Evolutionary conservation across 768 basidiomycete genomes (phyloP).

Genomic region (Tricholoma hemisulphureum): DNA sequence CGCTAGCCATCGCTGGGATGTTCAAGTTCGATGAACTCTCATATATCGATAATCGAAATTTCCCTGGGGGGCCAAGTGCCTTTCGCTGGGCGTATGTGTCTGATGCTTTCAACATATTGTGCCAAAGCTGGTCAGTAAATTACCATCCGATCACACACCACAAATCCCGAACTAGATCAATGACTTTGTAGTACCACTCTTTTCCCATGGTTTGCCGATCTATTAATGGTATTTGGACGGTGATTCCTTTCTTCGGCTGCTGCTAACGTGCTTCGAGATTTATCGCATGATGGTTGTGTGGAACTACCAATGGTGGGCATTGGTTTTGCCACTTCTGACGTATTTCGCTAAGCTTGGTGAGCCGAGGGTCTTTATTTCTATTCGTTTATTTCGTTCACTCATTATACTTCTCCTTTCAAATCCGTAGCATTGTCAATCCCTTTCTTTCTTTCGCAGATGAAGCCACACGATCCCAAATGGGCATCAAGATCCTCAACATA

Average conservation of each 20-base stretch:
- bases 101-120: constrained; percentile 30
- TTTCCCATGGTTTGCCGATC: constrained; percentile 36
- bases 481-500: constrained; percentile 10
- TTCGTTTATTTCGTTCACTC: background rate
- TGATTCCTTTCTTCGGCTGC: background rate
- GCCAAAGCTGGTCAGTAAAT: constrained; percentile 31
- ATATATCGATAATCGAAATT: constrained; percentile 26
- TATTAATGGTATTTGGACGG: constrained; percentile 29
- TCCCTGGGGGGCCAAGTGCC: constrained; percentile 10
- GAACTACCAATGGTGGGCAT: constrained; percentile 29
- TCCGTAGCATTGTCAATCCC: constrained; percentile 34
- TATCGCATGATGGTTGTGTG: constrained; percentile 36
- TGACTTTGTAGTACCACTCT: constrained; percentile 24
- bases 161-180: background rate
- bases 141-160: background rate
- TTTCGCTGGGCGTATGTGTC: constrained; percentile 16
- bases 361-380: background rate
- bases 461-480: constrained; percentile 15
- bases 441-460: constrained; percentile 27
- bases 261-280: constrained; percentile 22
- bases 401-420: background rate
- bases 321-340: constrained; percentile 25
- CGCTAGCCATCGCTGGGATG: constrained; percentile 30
- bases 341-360: constrained; percentile 36
- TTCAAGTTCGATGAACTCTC: constrained; percentile 30